Evolutionary conservation across 1,284 basidiomycete genomes (phyloP), one percentile per base, ranked within the genome.

Genomic region (Ceratobasidium sp.): DNA sequence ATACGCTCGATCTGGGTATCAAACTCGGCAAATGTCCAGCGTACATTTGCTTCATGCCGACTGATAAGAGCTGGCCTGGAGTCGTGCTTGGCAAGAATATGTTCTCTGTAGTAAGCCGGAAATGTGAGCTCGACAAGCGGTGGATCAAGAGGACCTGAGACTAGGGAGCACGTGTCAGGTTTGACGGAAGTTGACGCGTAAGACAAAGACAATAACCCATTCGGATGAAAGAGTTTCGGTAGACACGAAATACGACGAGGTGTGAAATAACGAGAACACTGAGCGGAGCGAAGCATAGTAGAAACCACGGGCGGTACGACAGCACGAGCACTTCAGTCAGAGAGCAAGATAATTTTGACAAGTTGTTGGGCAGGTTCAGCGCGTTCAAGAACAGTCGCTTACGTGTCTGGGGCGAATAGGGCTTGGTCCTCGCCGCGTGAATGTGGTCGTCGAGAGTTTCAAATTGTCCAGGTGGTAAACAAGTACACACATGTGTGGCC

Each of bases 1-100:
- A 94, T 84, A 2, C 90, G 88, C 63, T 86, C 82, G 37, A 93
- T 87, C 79, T 92, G 88, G 58, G 83, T 80, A 77, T 92, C 85
- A 78, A 95, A 90, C 79, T 92, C 90, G 5, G 81, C 83, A 79
- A 89, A 95, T 76, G 88, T 87, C 93, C 93, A 95, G 19, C 88
- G 87, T 5, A 95, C 83, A 79, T 90, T 88, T 8, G 83, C 80
- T 79, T 95, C 93, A 56, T 87, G 84, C 48, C 86, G 83, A 66
- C 88, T 91, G 41, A 93, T 86, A 16, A 95, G 83, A 0, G 91
- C 93, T 0, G 89, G 88, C 27, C 88, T 83, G 0, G 83, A 81
- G 14, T 83, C 81, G 76, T 89, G 83, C 53, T 84, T 84, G 0
- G 79, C 80, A 1, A 93, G 82, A 54, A 93, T 85, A 41, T 88